Evolutionary conservation across 1,284 basidiomycete species (phyloP).

Genomic region (Cryptococcus sp.): DNA sequence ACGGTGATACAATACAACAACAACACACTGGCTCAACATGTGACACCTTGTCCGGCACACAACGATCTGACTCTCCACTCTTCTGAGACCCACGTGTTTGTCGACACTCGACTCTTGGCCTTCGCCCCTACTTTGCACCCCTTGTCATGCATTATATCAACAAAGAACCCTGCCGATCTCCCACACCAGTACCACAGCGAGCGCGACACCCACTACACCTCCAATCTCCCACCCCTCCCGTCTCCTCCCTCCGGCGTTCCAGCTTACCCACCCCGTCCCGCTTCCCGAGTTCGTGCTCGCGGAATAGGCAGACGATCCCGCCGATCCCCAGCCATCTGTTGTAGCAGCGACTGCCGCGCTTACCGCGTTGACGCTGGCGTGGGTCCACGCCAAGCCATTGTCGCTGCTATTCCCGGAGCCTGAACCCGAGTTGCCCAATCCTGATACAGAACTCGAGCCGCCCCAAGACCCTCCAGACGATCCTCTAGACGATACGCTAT

Average conservation of each 20-base stretch:
- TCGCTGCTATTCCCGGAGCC: not conserved
- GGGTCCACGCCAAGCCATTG: constrained; percentile 24
- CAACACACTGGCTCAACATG: no score
- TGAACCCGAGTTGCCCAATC: not conserved
- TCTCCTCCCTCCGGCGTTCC: constrained; percentile 6
- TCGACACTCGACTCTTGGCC: no score
- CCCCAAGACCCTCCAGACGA: not conserved
- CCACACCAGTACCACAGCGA: no score
- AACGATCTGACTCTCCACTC: no score
- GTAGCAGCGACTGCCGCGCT: constrained; percentile 1
- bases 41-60: no score
- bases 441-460: not conserved
- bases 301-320: not conserved
- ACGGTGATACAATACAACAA: no score
- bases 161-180: no score
- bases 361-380: not conserved
- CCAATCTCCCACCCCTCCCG: not conserved
- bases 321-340: not conserved
- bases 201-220: not conserved
- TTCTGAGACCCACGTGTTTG: no score
- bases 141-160: no score
- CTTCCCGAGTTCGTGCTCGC: not conserved
- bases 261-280: constrained; percentile 3
- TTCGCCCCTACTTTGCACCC: no score
- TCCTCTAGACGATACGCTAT: not conserved